phyloP scores from a whole-genome alignment of 2,329 filamentous ascomycete species.

The Pseudopyrenochaeta lycopersici region DNA sequence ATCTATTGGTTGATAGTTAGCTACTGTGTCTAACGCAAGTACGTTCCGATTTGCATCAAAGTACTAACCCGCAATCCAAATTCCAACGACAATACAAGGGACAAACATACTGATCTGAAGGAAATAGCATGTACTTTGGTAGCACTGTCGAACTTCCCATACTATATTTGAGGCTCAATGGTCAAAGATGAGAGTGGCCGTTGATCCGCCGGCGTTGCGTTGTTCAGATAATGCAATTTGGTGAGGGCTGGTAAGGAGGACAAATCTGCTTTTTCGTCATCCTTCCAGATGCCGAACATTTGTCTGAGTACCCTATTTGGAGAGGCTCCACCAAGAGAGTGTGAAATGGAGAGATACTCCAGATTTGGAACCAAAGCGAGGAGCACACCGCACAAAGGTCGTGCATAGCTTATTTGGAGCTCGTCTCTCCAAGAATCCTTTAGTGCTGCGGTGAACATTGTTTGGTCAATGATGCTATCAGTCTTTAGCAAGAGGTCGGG shows the following conservation, averaged over 20 bases:
- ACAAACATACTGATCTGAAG: too few relatives aligned
- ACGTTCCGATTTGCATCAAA: too few relatives aligned
- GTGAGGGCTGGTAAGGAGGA: background rate
- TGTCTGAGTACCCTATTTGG: background rate
- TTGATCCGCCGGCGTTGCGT: background rate
- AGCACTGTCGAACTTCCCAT: too few relatives aligned
- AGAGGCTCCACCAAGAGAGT: background rate
- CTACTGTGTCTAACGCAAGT: too few relatives aligned
- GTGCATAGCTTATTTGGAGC: background rate
- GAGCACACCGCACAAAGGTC: conserved; percentile 4
- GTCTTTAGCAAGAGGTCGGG: background rate
- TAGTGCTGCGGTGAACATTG: background rate
- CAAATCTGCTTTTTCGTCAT: background rate
- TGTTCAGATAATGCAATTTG: conserved; percentile 1
- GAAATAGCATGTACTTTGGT: too few relatives aligned
- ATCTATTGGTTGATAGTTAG: too few relatives aligned
- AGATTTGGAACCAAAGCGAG: background rate
- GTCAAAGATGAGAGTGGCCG: background rate
- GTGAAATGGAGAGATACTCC: conserved; percentile 1
- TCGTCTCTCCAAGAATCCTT: background rate
- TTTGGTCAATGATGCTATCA: background rate
- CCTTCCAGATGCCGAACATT: conserved; percentile 1
- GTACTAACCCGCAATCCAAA: too few relatives aligned
- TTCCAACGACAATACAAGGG: too few relatives aligned
- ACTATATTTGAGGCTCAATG: background rate